phyloP scores from a whole-genome alignment of 148 eudicot genomes.

The Nyssa sinensis region DNA sequence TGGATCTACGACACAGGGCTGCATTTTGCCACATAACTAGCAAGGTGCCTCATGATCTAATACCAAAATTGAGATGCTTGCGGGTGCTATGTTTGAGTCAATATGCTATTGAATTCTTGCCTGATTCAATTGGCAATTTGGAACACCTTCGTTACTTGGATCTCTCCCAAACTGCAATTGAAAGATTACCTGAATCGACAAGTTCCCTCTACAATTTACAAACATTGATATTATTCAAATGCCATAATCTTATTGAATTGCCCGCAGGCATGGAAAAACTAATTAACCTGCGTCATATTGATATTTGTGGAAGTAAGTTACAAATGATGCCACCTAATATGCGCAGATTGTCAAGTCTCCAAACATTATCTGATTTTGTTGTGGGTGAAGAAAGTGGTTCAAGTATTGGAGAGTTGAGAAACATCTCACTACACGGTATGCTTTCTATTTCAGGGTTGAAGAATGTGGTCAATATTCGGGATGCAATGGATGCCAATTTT shows the following conservation, averaged over 20 bases:
- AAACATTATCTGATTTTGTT: no score
- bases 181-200: constrained; percentile 8
- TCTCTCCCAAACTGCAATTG: constrained; percentile 7
- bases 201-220: constrained; percentile 15
- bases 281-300: background rate
- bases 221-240: background rate
- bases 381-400: background rate
- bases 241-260: background rate
- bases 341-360: no score
- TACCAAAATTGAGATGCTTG: background rate
- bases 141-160: constrained; percentile 20
- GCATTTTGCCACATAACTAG: background rate
- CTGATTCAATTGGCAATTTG: constrained; percentile 7
- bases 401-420: background rate
- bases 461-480: background rate
- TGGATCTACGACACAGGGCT: background rate
- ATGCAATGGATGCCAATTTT: background rate
- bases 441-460: background rate
- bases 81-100: background rate
- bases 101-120: background rate
- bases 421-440: background rate
- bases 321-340: no score
- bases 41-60: background rate
- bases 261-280: background rate
- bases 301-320: background rate